Conservation (phyloP, 192 early-diverging fungal species). For the Chytriomyces hyalinus region DNA sequence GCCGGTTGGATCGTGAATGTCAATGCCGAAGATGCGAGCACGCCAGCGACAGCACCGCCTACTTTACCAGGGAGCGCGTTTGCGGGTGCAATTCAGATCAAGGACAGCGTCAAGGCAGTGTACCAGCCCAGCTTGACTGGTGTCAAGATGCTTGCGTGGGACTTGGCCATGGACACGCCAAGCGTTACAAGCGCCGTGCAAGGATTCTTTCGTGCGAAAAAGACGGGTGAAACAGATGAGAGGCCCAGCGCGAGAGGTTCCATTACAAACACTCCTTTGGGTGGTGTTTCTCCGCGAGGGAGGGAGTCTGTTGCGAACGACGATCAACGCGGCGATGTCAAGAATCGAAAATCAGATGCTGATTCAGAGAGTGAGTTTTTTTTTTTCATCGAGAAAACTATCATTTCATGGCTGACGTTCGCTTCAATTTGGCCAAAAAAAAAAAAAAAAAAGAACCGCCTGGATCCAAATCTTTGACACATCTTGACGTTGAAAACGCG, state of each 20-base stretch:
- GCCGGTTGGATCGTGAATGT: constrained; percentile 37
- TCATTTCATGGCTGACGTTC: background rate
- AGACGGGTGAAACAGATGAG: constrained; percentile 3
- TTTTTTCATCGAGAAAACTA: too few relatives aligned
- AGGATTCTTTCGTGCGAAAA: constrained; percentile 19
- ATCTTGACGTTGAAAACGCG: background rate
- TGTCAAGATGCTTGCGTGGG: constrained; percentile 35
- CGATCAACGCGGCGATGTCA: background rate
- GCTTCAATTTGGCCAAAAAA: too few relatives aligned
- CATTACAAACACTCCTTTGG: too few relatives aligned
- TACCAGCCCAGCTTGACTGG: constrained; percentile 44
- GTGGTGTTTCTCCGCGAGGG: background rate
- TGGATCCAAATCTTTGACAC: constrained; percentile 12
- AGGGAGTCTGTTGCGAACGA: constrained; percentile 13
- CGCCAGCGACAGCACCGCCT: background rate
- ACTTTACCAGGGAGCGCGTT: too few relatives aligned
- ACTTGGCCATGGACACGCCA: constrained; percentile 27
- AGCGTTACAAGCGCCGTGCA: constrained; percentile 8
- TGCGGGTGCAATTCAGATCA: constrained; percentile 2
- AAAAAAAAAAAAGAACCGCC: background rate
- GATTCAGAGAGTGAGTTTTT: too few relatives aligned
- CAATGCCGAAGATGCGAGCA: constrained; percentile 15
- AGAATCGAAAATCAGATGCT: too few relatives aligned
- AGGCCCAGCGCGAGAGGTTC: background rate
- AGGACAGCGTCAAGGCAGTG: constrained; percentile 28